Evolutionary conservation across 352 stramenopile genomes (phyloP).

Genomic region (Pythium sukuiense): DNA sequence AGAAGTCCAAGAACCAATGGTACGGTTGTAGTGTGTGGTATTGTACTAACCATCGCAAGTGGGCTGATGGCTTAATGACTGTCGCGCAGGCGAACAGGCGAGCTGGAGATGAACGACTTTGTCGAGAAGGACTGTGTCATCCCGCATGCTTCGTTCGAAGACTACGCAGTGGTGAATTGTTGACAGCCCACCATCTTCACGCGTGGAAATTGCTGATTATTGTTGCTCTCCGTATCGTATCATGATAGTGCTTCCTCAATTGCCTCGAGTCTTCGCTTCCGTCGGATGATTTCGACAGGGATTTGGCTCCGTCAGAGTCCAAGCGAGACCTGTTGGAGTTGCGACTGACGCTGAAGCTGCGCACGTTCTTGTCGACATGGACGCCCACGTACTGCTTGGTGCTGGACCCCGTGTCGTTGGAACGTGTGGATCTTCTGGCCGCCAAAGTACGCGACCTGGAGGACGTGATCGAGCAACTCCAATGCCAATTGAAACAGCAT

Average conservation of each 20-base stretch:
- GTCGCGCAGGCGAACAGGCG: not conserved
- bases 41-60: too few species aligned
- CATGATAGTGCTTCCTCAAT: conserved; percentile 3
- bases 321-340: not conserved
- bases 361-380: not conserved
- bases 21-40: not conserved
- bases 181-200: not conserved
- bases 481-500: not conserved
- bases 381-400: not conserved
- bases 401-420: not conserved
- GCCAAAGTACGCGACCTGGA: conserved; percentile 3
- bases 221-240: too few species aligned
- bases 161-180: conserved; percentile 5
- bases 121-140: not conserved
- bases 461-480: not conserved
- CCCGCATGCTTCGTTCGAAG: not conserved
- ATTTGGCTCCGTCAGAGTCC: not conserved
- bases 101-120: conserved; percentile 4
- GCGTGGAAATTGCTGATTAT: too few species aligned
- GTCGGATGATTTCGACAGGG: not conserved
- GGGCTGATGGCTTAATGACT: too few species aligned
- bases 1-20: not conserved
- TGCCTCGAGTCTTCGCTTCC: not conserved
- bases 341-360: conserved; percentile 7
- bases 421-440: not conserved